phyloP scores from a whole-genome alignment of 2,329 filamentous ascomycete species.

The Berkeleyomyces rouxiae region DNA sequence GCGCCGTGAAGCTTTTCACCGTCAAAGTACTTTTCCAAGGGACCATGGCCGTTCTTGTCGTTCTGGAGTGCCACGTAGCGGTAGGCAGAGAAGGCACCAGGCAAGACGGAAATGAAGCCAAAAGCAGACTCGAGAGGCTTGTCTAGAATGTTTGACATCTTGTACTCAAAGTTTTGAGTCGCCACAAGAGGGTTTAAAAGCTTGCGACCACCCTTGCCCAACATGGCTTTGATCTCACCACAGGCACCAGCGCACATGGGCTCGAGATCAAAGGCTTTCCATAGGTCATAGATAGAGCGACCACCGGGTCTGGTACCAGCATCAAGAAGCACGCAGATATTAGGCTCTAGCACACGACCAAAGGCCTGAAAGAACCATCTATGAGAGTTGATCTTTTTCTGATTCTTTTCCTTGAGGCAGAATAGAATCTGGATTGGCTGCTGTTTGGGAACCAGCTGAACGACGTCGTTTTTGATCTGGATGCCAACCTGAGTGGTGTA shows the following conservation, averaged over 20 bases:
- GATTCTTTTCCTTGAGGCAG: slow-evolving; percentile 97
- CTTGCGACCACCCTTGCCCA: slow-evolving; percentile 68
- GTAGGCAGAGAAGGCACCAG: slow-evolving; percentile 96
- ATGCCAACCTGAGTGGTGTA: slow-evolving; percentile 79
- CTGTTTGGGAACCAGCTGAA: slow-evolving; percentile 66
- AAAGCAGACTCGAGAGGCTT: slow-evolving; percentile 96
- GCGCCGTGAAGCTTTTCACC: slow-evolving; percentile 92
- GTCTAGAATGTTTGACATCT: slow-evolving; percentile 98
- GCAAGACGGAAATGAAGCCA: slow-evolving; percentile 91
- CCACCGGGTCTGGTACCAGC: slow-evolving; percentile 88
- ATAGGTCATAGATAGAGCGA: slow-evolving; percentile 91
- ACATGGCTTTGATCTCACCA: slow-evolving; percentile 97
- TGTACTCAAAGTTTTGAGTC: slow-evolving; percentile 98
- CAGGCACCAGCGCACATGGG: slow-evolving; percentile 96
- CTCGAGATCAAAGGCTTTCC: slow-evolving; percentile 96
- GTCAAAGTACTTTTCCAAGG: slow-evolving; percentile 89
- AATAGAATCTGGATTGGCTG: slow-evolving; percentile 94
- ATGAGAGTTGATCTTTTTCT: slow-evolving; percentile 99
- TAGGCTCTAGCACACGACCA: slow-evolving; percentile 77
- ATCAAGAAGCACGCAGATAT: slow-evolving; percentile 91
- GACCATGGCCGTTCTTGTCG: slow-evolving; percentile 85
- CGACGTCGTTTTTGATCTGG: slow-evolving; percentile 77
- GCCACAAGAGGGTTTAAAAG: slow-evolving; percentile 87
- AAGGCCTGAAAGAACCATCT: slow-evolving; percentile 99
- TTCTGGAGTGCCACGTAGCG: slow-evolving; percentile 89